These are phyloP conservation scores for Colletotrichum higginsianum DNA, from an alignment of 2,329 filamentous ascomycete genomes.

Conservation along the genomic window DNA sequence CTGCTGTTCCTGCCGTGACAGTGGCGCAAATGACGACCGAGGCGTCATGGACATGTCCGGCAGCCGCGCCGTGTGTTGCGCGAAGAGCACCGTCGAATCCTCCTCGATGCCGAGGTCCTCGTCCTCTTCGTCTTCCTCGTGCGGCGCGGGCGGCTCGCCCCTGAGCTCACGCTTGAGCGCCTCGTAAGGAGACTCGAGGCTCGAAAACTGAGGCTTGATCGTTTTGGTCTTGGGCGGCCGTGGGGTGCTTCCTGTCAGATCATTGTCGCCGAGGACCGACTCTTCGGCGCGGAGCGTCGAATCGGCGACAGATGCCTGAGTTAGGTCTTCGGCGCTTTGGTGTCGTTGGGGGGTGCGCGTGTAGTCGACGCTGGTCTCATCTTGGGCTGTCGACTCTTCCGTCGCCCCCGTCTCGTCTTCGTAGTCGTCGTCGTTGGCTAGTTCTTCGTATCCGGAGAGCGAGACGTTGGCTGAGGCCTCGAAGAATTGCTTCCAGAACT, in stretches of 20 bases:
- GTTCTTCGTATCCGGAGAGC: conserved; percentile 92
- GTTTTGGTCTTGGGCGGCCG: conserved; percentile 68
- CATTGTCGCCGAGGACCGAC: conserved; percentile 77
- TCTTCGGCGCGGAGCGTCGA: conserved; percentile 67
- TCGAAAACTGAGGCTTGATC: conserved; percentile 69
- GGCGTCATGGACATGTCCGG: conserved; percentile 77
- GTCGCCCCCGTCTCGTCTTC: conserved; percentile 69
- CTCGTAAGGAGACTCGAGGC: conserved; percentile 84
- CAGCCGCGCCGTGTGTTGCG: conserved; percentile 68
- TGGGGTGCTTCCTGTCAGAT: conserved; percentile 78
- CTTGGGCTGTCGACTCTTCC: conserved; percentile 69
- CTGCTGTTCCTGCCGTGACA: conserved; percentile 63
- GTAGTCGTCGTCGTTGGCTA: conserved; percentile 72
- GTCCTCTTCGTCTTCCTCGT: conserved; percentile 54
- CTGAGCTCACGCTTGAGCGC: conserved; percentile 77
- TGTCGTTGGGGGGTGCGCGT: conserved; percentile 49
- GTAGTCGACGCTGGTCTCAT: conserved; percentile 65
- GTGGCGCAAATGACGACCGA: conserved; percentile 47
- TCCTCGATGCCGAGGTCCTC: conserved; percentile 57
- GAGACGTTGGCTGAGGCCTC: conserved; percentile 98
- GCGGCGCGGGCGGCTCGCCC: conserved; percentile 51
- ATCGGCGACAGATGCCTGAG: conserved; percentile 51
- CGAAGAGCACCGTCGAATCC: conserved; percentile 65
- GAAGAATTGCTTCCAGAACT: conserved; percentile 99
- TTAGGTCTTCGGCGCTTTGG: conserved; percentile 55